Evolutionary conservation across 2,329 filamentous ascomycete genomes (phyloP), one percentile per base, ranked within the genome.

Genomic region (Penicillium sclerotiorum): DNA sequence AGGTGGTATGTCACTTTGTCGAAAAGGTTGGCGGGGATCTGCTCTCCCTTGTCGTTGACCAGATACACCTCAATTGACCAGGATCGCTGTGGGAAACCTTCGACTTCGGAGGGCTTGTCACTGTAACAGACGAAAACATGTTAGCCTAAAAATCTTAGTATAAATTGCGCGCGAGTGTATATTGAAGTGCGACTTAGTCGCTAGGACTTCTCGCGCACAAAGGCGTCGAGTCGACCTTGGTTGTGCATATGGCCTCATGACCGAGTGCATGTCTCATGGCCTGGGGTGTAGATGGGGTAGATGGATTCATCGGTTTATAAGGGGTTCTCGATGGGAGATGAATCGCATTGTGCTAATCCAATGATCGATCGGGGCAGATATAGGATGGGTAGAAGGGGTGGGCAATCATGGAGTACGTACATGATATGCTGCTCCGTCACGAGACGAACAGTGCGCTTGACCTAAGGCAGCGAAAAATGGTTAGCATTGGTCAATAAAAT

Each of bases 1-100:
- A 99, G 82, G 66, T 90, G 89, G 77, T 96, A 99, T 48, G 87
- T 87, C 35, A 89, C 93, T 77, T 95, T 96, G 68, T 90, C 89
- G 77, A 96, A 97, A 72, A 91, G 83, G 60, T 78, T 89, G 46
- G 93, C 91, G 7, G 88, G 82, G 44, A 90, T 81, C 72, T 95
- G 86, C 61, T 94, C 89, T 61, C 91, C 92, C 56, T 89, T 84
- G 63, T 95, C 88, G 59, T 96, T 91, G 47, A 96, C 72, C 45
- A 97, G 73, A 73, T 84, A 90, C 61, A 99, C 79, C 73, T 88
- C 86, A 69, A 97, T 89, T 60, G 83, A 91, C 94, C 94, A 99
- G 74, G 84, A 80, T 70, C 94, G 87, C 84, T 96, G 92, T 9
- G 94, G 94, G 66, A 92, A 96, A 3, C 91, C 91, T 63, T 92